These are phyloP conservation scores for Rubia yunnanensis DNA, from an alignment of 257 asterid genomes.

Conservation along the genomic window DNA sequence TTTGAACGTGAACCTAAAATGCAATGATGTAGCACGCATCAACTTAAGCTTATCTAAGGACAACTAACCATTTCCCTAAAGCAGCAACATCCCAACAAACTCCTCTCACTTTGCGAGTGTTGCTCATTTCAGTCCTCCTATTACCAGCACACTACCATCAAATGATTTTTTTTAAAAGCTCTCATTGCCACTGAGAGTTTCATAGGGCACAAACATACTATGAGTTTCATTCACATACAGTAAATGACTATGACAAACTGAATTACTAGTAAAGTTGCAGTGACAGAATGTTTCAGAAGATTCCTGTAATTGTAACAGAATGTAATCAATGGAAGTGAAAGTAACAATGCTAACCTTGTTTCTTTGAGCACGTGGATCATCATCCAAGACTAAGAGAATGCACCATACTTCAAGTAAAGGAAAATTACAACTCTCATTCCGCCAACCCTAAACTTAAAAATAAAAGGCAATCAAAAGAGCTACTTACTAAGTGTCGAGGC, in stretches of 20 bases:
- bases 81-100: conserved; percentile 96
- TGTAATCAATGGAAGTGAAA: neutral
- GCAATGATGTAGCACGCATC: neutral
- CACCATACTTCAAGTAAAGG: conserved; percentile 41
- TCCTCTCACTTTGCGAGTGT: conserved; percentile 64
- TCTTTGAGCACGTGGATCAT: conserved; percentile 52
- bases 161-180: neutral
- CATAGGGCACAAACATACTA: no score
- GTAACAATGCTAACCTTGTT: conserved; percentile 42
- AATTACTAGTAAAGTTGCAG: conserved; percentile 84
- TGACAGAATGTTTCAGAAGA: conserved; percentile 64
- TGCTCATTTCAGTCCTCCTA: conserved; percentile 98
- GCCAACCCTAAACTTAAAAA: conserved; percentile 87
- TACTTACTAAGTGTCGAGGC: no score
- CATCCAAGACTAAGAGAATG: conserved; percentile 53
- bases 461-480: no score
- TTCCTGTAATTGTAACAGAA: conserved; percentile 41
- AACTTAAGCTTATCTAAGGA: neutral
- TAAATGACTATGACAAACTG: neutral
- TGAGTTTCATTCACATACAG: no score
- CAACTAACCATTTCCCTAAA: conserved; percentile 80
- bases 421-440: conserved; percentile 39
- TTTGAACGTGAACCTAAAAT: conserved; percentile 5
- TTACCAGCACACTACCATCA: conserved; percentile 82
- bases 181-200: neutral